Evolutionary conservation across 352 stramenopile species (phyloP), one percentile per base, ranked within the genome.

Genomic region (Phytophthora tubulina): DNA sequence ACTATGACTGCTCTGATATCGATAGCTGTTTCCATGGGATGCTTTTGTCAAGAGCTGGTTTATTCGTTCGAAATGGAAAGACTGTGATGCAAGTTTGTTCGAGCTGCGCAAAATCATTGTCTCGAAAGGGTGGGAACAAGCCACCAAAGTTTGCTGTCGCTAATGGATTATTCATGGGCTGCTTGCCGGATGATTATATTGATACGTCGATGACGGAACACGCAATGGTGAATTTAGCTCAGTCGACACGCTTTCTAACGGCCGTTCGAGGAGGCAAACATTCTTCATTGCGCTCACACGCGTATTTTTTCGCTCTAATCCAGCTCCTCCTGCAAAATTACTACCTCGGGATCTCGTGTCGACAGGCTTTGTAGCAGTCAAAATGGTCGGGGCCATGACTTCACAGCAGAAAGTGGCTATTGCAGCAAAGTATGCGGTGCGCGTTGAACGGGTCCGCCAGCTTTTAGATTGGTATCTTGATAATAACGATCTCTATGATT

Each of bases 141-240:
- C 45, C 57, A 2, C 46, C 58, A 1, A 57, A 65, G 9, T 65
- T 57, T 57, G 44, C 31, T 49, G 56, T 56, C 14, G 46, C 45
- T 3, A 57, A 65, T 51, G 46, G 46, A 2, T 21, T 65, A 0
- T 65, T 50, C 9, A 65, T 51, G 7, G 58, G 58, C 1, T 3
- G 3, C 2, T 11, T 65, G 3, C 35, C n/a, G 10, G 6, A 15
- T 38, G 9, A 27, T 15, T 41, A 42, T 17, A 13, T 6, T 3
- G 58, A 57, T 35, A 42, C 13, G 4, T 35, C 58, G 33, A 45
- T 65, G 8, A 51, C 46, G 0, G 45, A 65, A 14, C n/a, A 65
- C 48, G 6, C 21, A 3, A 65, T 57, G 35, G n/a, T 65, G 0
- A 65, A 65, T 42, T 39, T 65, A 7, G n/a, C 58, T 7, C 58